These are phyloP conservation scores for Cicer yamashitae DNA, from an alignment of 306 rosid species.

Conservation along the genomic window DNA sequence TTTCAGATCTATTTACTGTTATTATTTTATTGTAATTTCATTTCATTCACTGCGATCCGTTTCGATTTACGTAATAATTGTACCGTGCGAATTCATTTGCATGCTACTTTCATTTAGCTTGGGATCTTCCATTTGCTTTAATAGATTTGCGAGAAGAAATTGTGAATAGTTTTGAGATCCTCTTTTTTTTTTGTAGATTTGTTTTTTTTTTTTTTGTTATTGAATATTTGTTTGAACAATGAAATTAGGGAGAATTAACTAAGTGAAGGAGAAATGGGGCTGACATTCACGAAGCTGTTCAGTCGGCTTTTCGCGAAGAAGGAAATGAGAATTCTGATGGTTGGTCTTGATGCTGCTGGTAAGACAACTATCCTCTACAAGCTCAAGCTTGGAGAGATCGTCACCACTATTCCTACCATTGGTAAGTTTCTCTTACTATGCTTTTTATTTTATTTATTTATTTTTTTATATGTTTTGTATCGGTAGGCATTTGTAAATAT, in stretches of 20 bases:
- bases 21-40: neutral
- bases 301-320: slow-evolving; percentile 99
- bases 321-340: slow-evolving; percentile 99
- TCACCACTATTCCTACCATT: slow-evolving; percentile 96
- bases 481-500: neutral
- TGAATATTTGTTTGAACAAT: neutral
- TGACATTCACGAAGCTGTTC: slow-evolving; percentile 97
- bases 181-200: neutral
- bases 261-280: slow-evolving; percentile 78
- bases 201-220: neutral
- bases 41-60: slow-evolving; percentile 28
- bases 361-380: slow-evolving; percentile 98
- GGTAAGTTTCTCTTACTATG: slow-evolving; percentile 62
- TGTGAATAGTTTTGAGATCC: neutral
- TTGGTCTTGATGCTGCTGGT: slow-evolving; percentile 99
- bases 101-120: slow-evolving; percentile 19
- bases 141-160: slow-evolving; percentile 1
- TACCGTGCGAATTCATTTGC: slow-evolving; percentile 15
- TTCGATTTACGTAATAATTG: slow-evolving; percentile 29
- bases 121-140: slow-evolving; percentile 46
- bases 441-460: neutral
- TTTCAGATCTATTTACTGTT: slow-evolving; percentile 42
- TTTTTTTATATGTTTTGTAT: neutral
- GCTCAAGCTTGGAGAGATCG: slow-evolving; percentile 99
- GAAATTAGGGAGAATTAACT: slow-evolving; percentile 55